phyloP scores from a whole-genome alignment of 2,329 filamentous ascomycete species.

The Elsinoe perseae region DNA sequence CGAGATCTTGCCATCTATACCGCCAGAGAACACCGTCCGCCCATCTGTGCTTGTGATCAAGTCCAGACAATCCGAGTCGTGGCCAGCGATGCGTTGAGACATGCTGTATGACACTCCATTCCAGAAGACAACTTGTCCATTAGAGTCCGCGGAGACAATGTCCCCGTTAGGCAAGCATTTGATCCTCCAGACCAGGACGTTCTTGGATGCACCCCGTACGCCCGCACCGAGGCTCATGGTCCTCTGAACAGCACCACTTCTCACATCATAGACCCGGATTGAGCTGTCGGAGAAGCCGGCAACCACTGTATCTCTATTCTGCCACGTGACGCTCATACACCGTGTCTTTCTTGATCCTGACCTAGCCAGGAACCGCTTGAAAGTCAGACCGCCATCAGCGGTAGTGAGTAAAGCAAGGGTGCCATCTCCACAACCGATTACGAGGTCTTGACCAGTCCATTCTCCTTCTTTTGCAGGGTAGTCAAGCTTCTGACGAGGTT shows the following conservation, averaged over 20 bases:
- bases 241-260: conserved; percentile 65
- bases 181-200: conserved; percentile 87
- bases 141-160: conserved; percentile 90
- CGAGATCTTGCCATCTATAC: conserved; percentile 82
- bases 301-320: conserved; percentile 71
- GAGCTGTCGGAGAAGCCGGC: conserved; percentile 94
- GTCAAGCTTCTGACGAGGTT: conserved; percentile 52
- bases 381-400: conserved; percentile 72
- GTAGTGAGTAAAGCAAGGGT: conserved; percentile 81
- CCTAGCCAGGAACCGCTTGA: conserved; percentile 66
- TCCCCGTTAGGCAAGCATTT: conserved; percentile 80
- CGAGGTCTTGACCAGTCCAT: conserved; percentile 51
- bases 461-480: conserved; percentile 23
- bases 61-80: conserved; percentile 84
- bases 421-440: conserved; percentile 86
- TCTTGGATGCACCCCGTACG: conserved; percentile 65
- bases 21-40: conserved; percentile 74
- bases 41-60: conserved; percentile 77
- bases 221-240: conserved; percentile 82
- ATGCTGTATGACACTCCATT: conserved; percentile 88
- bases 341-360: conserved; percentile 77
- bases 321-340: conserved; percentile 85
- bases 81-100: conserved; percentile 73
- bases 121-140: conserved; percentile 88
- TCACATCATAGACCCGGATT: conserved; percentile 84